Percentiles rank a stretch among this genome's conserved stretches.
Evolutionary conservation across 2,329 filamentous ascomycete genomes (phyloP).

Genomic region (Aspergillus piperis): DNA sequence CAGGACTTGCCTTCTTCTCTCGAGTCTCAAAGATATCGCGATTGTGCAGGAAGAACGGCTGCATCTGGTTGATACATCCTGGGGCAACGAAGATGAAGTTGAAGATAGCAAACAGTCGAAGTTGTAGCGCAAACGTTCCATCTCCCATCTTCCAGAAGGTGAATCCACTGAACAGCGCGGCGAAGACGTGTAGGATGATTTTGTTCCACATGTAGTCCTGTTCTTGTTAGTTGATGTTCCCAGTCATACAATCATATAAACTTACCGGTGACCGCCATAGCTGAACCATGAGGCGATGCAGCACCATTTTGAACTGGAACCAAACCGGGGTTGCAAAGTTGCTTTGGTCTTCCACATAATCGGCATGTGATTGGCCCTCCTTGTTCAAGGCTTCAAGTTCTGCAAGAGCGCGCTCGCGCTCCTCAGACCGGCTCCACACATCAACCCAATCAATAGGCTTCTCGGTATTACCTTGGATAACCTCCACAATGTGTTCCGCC

Average conservation of each 20-base stretch:
- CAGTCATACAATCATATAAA: neutral
- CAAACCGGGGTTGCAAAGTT: slow-evolving; percentile 43
- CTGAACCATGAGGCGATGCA: slow-evolving; percentile 35
- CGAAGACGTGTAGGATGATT: slow-evolving; percentile 54
- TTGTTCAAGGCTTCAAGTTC: slow-evolving; percentile 32
- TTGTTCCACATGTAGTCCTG: slow-evolving; percentile 51
- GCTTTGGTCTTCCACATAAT: slow-evolving; percentile 34
- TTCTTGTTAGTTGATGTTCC: neutral
- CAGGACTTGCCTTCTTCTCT: slow-evolving; percentile 54
- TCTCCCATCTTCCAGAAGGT: slow-evolving; percentile 62
- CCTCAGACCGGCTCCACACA: slow-evolving; percentile 33
- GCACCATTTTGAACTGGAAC: slow-evolving; percentile 43
- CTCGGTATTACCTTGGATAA: slow-evolving; percentile 32
- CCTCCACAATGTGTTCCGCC: slow-evolving; percentile 50
- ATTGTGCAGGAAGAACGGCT: slow-evolving; percentile 60
- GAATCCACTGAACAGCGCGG: slow-evolving; percentile 62
- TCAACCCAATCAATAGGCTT: slow-evolving; percentile 35
- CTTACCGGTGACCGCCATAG: slow-evolving; percentile 39
- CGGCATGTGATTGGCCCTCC: slow-evolving; percentile 18
- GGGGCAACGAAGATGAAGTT: slow-evolving; percentile 65
- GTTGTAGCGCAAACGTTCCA: slow-evolving; percentile 54
- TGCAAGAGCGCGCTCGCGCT: slow-evolving; percentile 27
- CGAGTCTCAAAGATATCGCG: slow-evolving; percentile 60
- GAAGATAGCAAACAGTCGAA: slow-evolving; percentile 62
- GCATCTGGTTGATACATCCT: slow-evolving; percentile 60